These are phyloP conservation scores for Naganishia onofrii DNA, from an alignment of 768 basidiomycete species.

Conservation along the genomic window DNA sequence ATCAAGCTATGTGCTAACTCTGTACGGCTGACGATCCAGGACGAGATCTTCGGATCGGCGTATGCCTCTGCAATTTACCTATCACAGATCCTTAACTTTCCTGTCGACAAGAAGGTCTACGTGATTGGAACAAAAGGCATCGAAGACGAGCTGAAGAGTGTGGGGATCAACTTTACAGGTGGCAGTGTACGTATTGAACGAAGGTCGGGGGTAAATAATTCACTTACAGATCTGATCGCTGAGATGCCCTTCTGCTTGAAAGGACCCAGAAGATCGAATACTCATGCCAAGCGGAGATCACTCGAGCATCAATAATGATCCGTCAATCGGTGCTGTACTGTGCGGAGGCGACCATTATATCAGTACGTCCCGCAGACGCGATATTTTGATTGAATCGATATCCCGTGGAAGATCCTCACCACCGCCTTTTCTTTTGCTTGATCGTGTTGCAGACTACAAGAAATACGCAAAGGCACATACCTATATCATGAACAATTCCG, in stretches of 20 bases:
- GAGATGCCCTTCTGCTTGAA: conserved; percentile 14
- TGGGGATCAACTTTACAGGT: conserved; percentile 75
- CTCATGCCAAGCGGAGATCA: conserved; percentile 71
- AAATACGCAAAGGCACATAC: conserved; percentile 90
- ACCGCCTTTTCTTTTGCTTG: neutral
- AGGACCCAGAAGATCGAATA: conserved; percentile 83
- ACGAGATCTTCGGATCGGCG: conserved; percentile 94
- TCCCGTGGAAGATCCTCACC: neutral
- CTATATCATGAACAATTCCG: conserved; percentile 74
- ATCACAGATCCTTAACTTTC: conserved; percentile 81
- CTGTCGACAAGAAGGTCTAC: conserved; percentile 88
- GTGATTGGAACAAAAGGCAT: conserved; percentile 88
- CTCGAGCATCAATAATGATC: conserved; percentile 60
- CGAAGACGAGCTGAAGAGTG: conserved; percentile 83
- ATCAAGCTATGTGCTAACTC: neutral
- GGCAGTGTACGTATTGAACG: conserved; percentile 66
- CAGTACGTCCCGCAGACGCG: conserved; percentile 51
- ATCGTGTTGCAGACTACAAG: conserved; percentile 66
- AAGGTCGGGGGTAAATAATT: neutral
- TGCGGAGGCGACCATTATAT: conserved; percentile 82
- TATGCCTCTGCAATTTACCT: conserved; percentile 81
- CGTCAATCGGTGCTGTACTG: conserved; percentile 83
- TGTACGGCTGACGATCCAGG: conserved; percentile 56
- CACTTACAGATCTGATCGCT: neutral
- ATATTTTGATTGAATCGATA: neutral